Evolutionary conservation across 306 rosid species (phyloP).

Genomic region (Inga leiocalycina): DNA sequence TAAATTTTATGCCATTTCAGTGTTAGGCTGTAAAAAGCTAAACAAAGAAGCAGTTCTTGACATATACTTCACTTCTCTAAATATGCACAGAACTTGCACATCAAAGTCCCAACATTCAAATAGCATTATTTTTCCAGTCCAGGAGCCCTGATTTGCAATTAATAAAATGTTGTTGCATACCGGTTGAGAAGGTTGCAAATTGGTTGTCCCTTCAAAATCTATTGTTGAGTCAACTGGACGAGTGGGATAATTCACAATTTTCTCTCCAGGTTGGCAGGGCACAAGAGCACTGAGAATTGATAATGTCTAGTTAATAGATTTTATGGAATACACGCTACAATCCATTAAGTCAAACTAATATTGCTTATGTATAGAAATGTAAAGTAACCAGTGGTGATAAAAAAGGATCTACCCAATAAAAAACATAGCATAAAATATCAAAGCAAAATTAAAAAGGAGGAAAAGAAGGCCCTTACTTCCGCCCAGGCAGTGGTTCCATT

Average conservation of each 20-base stretch:
- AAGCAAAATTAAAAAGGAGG: constrained; percentile 13
- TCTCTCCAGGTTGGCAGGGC: constrained; percentile 83
- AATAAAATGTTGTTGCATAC: constrained; percentile 39
- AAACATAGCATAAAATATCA: constrained; percentile 27
- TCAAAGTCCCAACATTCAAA: neutral
- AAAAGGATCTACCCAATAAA: constrained; percentile 14
- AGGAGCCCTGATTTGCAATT: neutral
- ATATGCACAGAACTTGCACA: neutral
- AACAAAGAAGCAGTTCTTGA: neutral
- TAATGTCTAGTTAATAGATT: constrained; percentile 36
- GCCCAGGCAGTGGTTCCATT: constrained; percentile 82
- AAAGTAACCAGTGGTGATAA: constrained; percentile 15
- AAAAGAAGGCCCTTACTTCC: constrained; percentile 70
- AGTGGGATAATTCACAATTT: constrained; percentile 80
- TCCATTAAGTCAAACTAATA: constrained; percentile 16
- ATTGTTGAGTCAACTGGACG: constrained; percentile 94
- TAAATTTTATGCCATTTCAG: neutral
- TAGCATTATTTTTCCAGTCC: neutral
- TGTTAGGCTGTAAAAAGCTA: neutral
- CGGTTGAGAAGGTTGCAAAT: constrained; percentile 80
- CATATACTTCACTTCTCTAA: neutral
- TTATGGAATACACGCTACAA: constrained; percentile 19
- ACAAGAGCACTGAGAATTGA: constrained; percentile 76
- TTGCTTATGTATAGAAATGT: neutral
- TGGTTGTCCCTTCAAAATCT: constrained; percentile 93